Conservation (phyloP, 2,329 filamentous ascomycete species). For the Aspergillus quadrilineatus region DNA sequence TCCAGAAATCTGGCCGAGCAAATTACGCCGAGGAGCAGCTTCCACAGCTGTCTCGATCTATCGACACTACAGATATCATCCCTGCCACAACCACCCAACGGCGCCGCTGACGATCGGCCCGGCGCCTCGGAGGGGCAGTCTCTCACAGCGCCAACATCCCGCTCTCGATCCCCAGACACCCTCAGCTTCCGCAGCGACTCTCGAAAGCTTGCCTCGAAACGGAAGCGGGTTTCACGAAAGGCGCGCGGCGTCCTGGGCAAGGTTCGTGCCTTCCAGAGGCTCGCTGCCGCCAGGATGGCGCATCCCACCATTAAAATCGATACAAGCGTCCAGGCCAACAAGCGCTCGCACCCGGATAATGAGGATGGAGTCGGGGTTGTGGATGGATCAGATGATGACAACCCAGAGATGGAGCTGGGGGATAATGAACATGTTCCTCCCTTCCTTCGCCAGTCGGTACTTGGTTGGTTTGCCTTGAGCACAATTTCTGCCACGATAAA, state of each 20-base stretch:
- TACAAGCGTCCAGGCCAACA: constrained; percentile 38
- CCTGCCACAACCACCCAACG: constrained; percentile 24
- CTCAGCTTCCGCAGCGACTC: constrained; percentile 30
- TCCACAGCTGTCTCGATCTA: constrained; percentile 45
- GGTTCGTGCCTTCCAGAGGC: constrained; percentile 41
- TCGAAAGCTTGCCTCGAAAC: constrained; percentile 31
- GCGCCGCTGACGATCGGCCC: constrained; percentile 25
- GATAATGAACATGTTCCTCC: constrained; percentile 37
- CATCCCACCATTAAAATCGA: constrained; percentile 43
- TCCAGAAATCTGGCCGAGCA: constrained; percentile 43
- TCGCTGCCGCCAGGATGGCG: constrained; percentile 43
- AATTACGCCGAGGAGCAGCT: constrained; percentile 41
- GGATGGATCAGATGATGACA: constrained; percentile 28
- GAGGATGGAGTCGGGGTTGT: constrained; percentile 31
- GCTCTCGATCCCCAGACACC: constrained; percentile 33
- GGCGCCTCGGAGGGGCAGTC: constrained; percentile 27
- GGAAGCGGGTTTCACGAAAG: constrained; percentile 38
- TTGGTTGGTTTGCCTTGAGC: constrained; percentile 33
- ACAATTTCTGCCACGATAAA: not conserved
- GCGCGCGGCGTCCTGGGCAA: constrained; percentile 43
- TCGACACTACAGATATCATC: constrained; percentile 37
- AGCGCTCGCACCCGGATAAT: constrained; percentile 39
- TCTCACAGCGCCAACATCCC: constrained; percentile 31
- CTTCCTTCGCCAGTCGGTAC: constrained; percentile 39
- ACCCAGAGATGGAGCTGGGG: constrained; percentile 27